Evolutionary conservation across 1,284 basidiomycete species (phyloP).

Genomic region (Heterobasidion parviporum): DNA sequence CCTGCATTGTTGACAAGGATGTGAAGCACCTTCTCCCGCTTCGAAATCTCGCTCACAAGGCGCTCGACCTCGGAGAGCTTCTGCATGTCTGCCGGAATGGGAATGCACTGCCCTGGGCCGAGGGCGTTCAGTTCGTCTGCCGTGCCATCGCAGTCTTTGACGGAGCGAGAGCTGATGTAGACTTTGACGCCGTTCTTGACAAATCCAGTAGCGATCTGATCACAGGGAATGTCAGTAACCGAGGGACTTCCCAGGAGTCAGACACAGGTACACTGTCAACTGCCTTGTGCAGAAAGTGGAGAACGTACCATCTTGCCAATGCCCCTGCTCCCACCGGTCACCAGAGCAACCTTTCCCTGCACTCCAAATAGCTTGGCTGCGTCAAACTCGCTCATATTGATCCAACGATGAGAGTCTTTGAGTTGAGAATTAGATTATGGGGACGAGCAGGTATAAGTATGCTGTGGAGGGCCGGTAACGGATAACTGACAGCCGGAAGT

Average conservation of each 20-base stretch:
- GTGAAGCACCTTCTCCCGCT: slow-evolving; percentile 46
- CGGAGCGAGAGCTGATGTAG: slow-evolving; percentile 61
- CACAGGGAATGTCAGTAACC: too few relatives aligned
- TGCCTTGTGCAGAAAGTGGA: too few relatives aligned
- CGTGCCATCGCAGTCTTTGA: slow-evolving; percentile 47
- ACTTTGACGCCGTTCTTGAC: slow-evolving; percentile 46
- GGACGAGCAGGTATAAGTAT: neutral
- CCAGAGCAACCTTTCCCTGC: slow-evolving; percentile 51
- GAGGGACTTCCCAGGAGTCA: too few relatives aligned
- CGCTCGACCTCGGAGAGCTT: slow-evolving; percentile 49
- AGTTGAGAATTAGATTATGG: neutral
- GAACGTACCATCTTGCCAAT: slow-evolving; percentile 59
- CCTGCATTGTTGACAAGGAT: slow-evolving; percentile 68
- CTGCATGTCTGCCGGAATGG: slow-evolving; percentile 55
- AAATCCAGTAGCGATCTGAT: slow-evolving; percentile 59
- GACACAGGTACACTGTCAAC: too few relatives aligned
- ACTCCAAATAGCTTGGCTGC: slow-evolving; percentile 46
- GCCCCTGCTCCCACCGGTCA: slow-evolving; percentile 68
- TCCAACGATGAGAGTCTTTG: neutral
- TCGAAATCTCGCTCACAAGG: slow-evolving; percentile 42
- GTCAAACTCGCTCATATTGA: slow-evolving; percentile 31
- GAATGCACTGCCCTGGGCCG: slow-evolving; percentile 49
- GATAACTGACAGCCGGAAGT: too few relatives aligned
- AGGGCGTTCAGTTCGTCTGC: slow-evolving; percentile 45
- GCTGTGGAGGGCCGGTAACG: too few relatives aligned